Evolutionary conservation across 768 basidiomycete species (phyloP), one percentile per base, ranked within the genome.

Genomic region (Tylopilus sp.): DNA sequence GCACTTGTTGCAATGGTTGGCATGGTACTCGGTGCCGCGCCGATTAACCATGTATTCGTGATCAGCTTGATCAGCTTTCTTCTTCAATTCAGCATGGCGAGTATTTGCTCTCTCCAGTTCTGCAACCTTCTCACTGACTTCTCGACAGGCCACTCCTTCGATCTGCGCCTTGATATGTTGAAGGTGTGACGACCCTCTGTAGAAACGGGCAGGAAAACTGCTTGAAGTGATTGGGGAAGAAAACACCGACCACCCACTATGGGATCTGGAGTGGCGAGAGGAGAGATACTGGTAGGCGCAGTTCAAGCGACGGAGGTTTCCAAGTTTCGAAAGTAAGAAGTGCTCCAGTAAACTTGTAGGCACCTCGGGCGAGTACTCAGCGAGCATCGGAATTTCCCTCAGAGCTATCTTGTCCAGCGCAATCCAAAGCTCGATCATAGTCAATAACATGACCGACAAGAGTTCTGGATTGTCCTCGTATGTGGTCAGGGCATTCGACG

Each of bases 381-480:
- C 38, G 6, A 82, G 62, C 11, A 80, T 65, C 3, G 80, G 75
- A 33, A 65, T 62, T 22, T 68, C 62, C 17, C 34, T 36, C 19
- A 74, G 60, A 3, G 62, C 68, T 14, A 75, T 29, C 24, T 56
- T 68, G 56, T 82, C 80, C 6, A 81, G 63, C 0, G 73, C 76
- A 1, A 76, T 66, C 80, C 81, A 82, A 17, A 82, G 64, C 28
- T 78, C 73, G 22, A 80, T 58, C 29, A 74, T 53, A 6, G 75
- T 75, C 45, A 82, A 64, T 30, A 81, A 56, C 71, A 80, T 76
- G 17, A 73, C 49, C 12, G 71, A 72, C 6, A 58, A 38, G n/a
- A 56, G 45, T 52, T 78, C 76, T 9, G 76, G 72, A 40, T 70
- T 76, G 21, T 57, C 54, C 14, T 48, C 45, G 45, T 76, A 77